Evolutionary conservation across 768 basidiomycete species (phyloP), one percentile per base, ranked within the genome.

Genomic region (Daedaleopsis sinensis): DNA sequence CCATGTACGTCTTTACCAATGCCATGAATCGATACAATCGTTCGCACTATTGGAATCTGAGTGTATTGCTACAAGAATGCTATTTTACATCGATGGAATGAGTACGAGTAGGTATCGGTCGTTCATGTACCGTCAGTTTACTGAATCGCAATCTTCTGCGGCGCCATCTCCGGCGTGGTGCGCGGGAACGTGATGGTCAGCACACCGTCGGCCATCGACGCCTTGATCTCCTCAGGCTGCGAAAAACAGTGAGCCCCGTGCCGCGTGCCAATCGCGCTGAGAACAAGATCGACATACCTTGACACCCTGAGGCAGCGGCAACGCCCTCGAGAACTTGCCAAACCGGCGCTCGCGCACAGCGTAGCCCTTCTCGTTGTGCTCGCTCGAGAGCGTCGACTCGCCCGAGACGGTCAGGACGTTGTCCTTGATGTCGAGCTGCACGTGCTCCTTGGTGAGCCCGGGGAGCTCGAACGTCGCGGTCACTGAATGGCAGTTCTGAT

Each of bases 381-480:
- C 65, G 13, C 70, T 52, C 7, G 71, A 67, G 44, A 67, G 51
- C 48, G 71, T 76, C 21, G 67, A 74, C 72, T 87, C 81, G 12
- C 83, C 86, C 5, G 83, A 80, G 51, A 88, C 68, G 49, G 71
- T 80, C 53, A 88, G 79, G 1, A 77, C 72, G 59, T 80, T 79
- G 61, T 81, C 77, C 59, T 80, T 77, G 9, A 84, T 65, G 57
- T 86, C 84, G 64, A 88, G 79, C 52, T 72, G 71, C 51, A 87
- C 74, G 60, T 85, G 72, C 49, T 84, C 80, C 37, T 81, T 79
- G 58, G 73, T 73, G 42, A 86, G 32, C 19, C 85, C 85, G 0
- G 87, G 85, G 10, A 88, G 72, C 64, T 88, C 86, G 67, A 87
- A 84, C 8, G 76, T 71, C 44, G 85, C 85, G 0, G 81, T 83